Evolutionary conservation across 345 rosid species (phyloP), one percentile per base, ranked within the genome.

Genomic region (Citropsis articulata): DNA sequence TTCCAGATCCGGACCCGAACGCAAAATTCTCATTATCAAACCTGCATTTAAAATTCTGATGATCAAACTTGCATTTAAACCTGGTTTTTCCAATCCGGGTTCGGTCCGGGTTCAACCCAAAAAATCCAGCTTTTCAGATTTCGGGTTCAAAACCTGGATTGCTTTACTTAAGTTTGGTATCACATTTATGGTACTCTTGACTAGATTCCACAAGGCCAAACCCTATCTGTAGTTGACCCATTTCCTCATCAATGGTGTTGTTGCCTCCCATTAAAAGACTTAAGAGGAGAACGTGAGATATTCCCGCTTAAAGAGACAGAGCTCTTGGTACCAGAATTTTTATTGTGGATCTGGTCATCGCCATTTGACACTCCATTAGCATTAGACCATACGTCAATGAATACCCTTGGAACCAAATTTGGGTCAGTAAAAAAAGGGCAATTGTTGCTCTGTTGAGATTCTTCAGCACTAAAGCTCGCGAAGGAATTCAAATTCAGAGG

Each of bases 381-480:
- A 61, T 78, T 75, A 7, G 94, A 85, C 94, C 94, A 89, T 2
- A 90, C 83, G 76, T 92, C 91, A 57, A 86, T 88, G 62, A 87
- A 90, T 36, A 87, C 87, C 67, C 86, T 88, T 75, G 79, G 82
- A 27, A 74, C 66, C 67, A 71, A 28, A 71, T 86, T 82, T 66
- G 33, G 83, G n/a, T 75, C 73, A 42, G 80, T 72, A 40, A 84
- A 82, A 60, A 79, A 40, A 25, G 75, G 61, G 30, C 27, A 65
- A 9, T 70, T 53, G 18, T 24, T 77, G 69, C 31, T 75, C 19
- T 50, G 73, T 38, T 72, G 68, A 75, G 68, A 68, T 68, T 78
- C 83, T 71, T 72, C 45, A 38, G 66, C 60, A 67, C 7, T 19
- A 69, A 83, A 66, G 38, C 69, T 65, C 30, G 74, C 75, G 12